Evolutionary conservation across 345 rosid species (phyloP), one percentile per base, ranked within the genome.

Genomic region (Combretum micranthum): DNA sequence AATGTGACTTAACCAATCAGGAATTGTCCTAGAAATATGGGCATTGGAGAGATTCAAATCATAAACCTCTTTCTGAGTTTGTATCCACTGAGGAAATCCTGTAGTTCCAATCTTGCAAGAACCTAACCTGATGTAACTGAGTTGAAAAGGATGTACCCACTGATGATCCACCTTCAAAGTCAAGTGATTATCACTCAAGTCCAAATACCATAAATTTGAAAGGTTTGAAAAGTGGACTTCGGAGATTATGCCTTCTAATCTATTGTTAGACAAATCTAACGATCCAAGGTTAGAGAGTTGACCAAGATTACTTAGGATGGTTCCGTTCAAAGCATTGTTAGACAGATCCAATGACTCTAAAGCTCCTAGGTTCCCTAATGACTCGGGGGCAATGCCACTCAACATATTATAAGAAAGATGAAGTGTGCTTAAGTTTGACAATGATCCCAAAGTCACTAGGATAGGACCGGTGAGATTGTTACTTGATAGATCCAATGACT

Each of bases 101-200:
- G 0, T 7, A 32, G 39, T 19, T 13, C 10, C 15, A 0, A 56
- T 2, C 14, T 42, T 4, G 50, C 60, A 56, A 0, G 60, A 56
- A 2, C 0, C 11, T 47, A 56, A 42, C 49, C 37, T 0, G 0
- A 56, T 19, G 49, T 2, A 0, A 0, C 0, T 0, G 0, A 56
- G 17, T 15, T 56, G 20, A 21, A 56, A 56, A 13, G 60, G 50
- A 12, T 48, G 60, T 17, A 15, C 20, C 60, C 50, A 56, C 0
- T 42, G 1, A 19, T 19, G 12, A 56, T 56, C 60, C 39, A 56
- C 2, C 60, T 15, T 0, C 6, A 56, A 5, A 6, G 20, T 16
- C 21, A 66, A 15, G 18, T 20, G 55, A 1, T 45, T 58, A 18
- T 71, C 47, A 15, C 10, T 9, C 4, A 66, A n/a, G 15, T 12